These are phyloP conservation scores for Triticum monococcum DNA, from an alignment of 176 grass and related monocot species.

Conservation along the genomic window DNA sequence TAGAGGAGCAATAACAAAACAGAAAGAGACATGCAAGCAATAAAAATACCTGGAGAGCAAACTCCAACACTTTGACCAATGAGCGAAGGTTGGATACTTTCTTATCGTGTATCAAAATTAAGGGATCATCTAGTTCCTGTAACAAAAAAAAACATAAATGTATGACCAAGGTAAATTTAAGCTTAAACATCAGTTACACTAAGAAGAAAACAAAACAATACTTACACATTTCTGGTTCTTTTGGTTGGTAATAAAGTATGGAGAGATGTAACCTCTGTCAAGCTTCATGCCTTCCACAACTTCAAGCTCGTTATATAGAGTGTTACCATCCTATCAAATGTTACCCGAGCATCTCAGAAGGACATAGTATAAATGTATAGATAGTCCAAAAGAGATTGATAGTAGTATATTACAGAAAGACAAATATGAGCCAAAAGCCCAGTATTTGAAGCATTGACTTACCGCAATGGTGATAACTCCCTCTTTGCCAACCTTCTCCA, in stretches of 20 bases:
- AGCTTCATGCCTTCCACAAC: slow-evolving; percentile 64
- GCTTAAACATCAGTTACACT: not conserved
- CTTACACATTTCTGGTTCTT: slow-evolving; percentile 63
- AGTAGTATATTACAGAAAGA: not conserved
- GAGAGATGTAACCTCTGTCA: slow-evolving; percentile 56
- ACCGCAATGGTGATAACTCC: slow-evolving; percentile 85
- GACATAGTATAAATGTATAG: not conserved
- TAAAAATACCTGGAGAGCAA: slow-evolving; percentile 47
- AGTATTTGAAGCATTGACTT: slow-evolving; percentile 34
- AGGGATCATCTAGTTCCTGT: slow-evolving; percentile 53
- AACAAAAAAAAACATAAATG: slow-evolving; percentile 17
- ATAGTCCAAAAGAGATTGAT: not conserved
- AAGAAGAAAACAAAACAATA: slow-evolving; percentile 19
- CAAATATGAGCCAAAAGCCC: not conserved
- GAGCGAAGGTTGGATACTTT: slow-evolving; percentile 45
- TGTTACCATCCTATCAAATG: slow-evolving; percentile 53
- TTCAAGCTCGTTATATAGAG: slow-evolving; percentile 45
- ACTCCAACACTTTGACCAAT: slow-evolving; percentile 43
- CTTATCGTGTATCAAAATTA: slow-evolving; percentile 62
- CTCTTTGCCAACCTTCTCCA: slow-evolving; percentile 97
- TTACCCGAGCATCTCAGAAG: not conserved
- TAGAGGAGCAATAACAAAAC: not conserved
- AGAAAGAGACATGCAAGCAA: slow-evolving; percentile 8
- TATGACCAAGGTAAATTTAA: not conserved
- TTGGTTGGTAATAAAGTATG: slow-evolving; percentile 48